A percentile compares a stretch with the other conserved stretches of the same genome.
phyloP scores from a whole-genome alignment of 805 yeast genomes.

The Scheffersomyces spartinae region DNA sequence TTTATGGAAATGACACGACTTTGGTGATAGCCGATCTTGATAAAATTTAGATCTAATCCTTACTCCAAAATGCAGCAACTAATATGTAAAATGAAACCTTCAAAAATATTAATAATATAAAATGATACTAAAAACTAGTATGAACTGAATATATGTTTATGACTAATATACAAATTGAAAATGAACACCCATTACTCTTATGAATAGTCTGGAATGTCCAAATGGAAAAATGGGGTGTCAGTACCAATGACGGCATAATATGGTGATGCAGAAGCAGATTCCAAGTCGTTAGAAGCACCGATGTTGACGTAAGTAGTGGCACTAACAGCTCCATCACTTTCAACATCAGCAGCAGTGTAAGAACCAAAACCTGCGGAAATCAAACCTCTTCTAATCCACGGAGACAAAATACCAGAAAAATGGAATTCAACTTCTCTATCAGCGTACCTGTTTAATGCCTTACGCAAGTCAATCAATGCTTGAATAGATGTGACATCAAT shows the following conservation, averaged over 20 bases:
- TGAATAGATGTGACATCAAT: constrained; percentile 76
- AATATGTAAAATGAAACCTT: no score
- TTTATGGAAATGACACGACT: no score
- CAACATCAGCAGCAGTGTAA: constrained; percentile 13
- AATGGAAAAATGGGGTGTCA: constrained; percentile 64
- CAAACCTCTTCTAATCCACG: constrained; percentile 78
- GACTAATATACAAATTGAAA: constrained; percentile 3
- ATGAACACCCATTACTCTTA: no score
- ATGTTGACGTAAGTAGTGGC: constrained; percentile 30
- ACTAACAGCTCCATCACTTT: constrained; percentile 20
- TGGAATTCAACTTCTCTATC: constrained; percentile 83
- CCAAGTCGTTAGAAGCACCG: constrained; percentile 21
- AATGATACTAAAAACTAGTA: no score
- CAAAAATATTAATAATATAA: no score
- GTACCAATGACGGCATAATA: constrained; percentile 50
- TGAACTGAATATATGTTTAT: no score
- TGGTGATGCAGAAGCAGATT: constrained; percentile 11
- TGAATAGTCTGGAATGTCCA: constrained; percentile 60
- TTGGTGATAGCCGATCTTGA: no score
- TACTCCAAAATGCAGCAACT: no score
- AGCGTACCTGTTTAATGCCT: constrained; percentile 60
- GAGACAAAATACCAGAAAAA: constrained; percentile 72
- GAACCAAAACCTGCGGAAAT: constrained; percentile 70
- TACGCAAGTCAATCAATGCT: constrained; percentile 62
- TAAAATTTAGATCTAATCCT: no score